phyloP scores from a whole-genome alignment of 306 rosid genomes.

The Vigna trinervia region DNA sequence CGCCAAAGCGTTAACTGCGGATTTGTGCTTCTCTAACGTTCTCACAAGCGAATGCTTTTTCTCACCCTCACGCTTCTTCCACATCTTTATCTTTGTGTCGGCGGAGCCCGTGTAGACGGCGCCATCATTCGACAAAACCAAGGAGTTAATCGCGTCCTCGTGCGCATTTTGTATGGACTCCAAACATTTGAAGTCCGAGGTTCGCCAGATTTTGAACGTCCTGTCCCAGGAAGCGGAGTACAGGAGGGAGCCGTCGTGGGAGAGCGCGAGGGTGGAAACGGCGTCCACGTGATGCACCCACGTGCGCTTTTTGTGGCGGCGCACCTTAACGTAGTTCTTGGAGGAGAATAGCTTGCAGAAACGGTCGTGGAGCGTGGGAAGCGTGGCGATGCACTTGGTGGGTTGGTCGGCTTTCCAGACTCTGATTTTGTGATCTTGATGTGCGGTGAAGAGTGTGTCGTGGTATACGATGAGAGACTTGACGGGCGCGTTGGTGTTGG shows the following conservation, averaged over 20 bases:
- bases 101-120: slow-evolving; percentile 71
- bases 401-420: slow-evolving; percentile 63
- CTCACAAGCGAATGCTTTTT: slow-evolving; percentile 46
- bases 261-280: slow-evolving; percentile 64
- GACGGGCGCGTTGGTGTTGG: slow-evolving; percentile 40
- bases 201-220: slow-evolving; percentile 73
- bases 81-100: slow-evolving; percentile 68
- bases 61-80: slow-evolving; percentile 46
- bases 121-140: slow-evolving; percentile 55
- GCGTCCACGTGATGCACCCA: slow-evolving; percentile 83
- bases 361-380: slow-evolving; percentile 67
- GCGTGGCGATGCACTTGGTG: slow-evolving; percentile 58
- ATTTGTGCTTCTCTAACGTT: slow-evolving; percentile 70
- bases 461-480: slow-evolving; percentile 53
- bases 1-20: slow-evolving; percentile 74
- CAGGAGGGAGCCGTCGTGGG: slow-evolving; percentile 55
- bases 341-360: slow-evolving; percentile 48
- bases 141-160: slow-evolving; percentile 75
- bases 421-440: slow-evolving; percentile 77
- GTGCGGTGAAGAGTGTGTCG: slow-evolving; percentile 61
- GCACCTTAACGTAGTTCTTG: slow-evolving; percentile 59
- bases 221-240: slow-evolving; percentile 87
- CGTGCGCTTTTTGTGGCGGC: slow-evolving; percentile 69
- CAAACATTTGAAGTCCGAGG: slow-evolving; percentile 67
- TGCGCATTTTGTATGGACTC: slow-evolving; percentile 67